A percentile compares a stretch with the other conserved stretches of the same genome.
Conservation (phyloP, 805 yeast genomes). For the Wickerhamiella nectarea region DNA sequence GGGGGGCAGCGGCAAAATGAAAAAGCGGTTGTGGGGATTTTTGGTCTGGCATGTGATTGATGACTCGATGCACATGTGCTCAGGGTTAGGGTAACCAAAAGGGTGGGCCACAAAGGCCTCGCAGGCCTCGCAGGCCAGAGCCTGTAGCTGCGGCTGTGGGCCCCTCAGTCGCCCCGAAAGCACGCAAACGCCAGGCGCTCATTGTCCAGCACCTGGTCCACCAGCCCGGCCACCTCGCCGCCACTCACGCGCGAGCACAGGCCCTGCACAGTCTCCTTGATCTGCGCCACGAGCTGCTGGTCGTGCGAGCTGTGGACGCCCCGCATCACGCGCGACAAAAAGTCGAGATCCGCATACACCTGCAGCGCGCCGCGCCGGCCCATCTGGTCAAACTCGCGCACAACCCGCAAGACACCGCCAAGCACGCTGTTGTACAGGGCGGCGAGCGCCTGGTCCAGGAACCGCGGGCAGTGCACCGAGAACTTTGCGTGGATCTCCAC, state of each 20-base stretch:
- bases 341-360: conserved; percentile 40
- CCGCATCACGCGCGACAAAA: conserved; percentile 30
- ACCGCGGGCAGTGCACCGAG: conserved; percentile 33
- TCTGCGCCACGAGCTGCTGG: background rate
- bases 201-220: background rate
- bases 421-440: conserved; percentile 33
- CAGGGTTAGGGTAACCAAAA: background rate
- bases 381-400: conserved; percentile 34
- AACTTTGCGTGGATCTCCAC: conserved; percentile 42
- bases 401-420: conserved; percentile 28
- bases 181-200: conserved; percentile 4
- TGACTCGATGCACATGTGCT: no score
- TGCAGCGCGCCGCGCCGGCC: conserved; percentile 38
- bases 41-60: no score
- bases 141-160: no score
- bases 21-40: no score
- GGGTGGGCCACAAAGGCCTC: no score
- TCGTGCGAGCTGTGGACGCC: conserved; percentile 15
- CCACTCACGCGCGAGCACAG: background rate
- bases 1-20: no score
- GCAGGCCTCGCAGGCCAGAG: no score
- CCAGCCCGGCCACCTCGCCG: background rate
- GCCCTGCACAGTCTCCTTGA: background rate
- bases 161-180: no score
- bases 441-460: conserved; percentile 34